Conservation (phyloP, 768 basidiomycete species). For the Leccinum obscurum region DNA sequence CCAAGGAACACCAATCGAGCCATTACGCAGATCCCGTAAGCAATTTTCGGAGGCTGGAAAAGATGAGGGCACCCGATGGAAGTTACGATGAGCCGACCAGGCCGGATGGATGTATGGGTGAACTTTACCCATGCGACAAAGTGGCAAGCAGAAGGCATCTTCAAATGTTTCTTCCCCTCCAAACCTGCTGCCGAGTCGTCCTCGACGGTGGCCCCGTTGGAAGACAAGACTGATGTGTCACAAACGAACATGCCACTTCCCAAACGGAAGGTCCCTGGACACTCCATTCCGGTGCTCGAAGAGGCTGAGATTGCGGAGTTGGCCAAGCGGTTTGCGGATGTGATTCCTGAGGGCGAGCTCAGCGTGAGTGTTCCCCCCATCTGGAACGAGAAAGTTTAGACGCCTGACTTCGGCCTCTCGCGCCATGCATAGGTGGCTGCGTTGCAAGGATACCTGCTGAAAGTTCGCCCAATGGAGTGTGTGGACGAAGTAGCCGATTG, state of each 20-base stretch:
- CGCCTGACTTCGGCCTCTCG: neutral
- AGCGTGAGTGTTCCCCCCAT: constrained; percentile 54
- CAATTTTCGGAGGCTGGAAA: too few relatives aligned
- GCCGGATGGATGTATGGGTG: constrained; percentile 91
- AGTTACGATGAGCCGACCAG: constrained; percentile 57
- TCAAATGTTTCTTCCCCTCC: constrained; percentile 92
- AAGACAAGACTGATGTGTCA: constrained; percentile 45
- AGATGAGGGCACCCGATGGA: too few relatives aligned
- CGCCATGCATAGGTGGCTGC: constrained; percentile 60
- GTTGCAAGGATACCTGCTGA: constrained; percentile 83
- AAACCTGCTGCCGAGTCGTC: constrained; percentile 31
- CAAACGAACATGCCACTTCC: constrained; percentile 67
- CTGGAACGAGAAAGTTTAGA: neutral
- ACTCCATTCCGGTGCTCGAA: constrained; percentile 65
- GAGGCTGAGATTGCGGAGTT: constrained; percentile 76
- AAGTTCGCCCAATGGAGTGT: constrained; percentile 82
- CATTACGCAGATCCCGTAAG: too few relatives aligned
- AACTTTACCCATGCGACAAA: constrained; percentile 90
- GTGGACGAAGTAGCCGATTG: constrained; percentile 80
- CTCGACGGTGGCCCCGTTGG: constrained; percentile 9
- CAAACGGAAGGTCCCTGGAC: constrained; percentile 58
- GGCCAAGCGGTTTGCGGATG: constrained; percentile 78
- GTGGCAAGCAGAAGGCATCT: constrained; percentile 91
- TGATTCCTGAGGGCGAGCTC: constrained; percentile 84
- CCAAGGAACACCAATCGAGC: too few relatives aligned